A percentile compares a stretch with the other conserved stretches of the same genome.
Conservation (phyloP, 441 rosid species). For the Codiaeum variegatum region DNA sequence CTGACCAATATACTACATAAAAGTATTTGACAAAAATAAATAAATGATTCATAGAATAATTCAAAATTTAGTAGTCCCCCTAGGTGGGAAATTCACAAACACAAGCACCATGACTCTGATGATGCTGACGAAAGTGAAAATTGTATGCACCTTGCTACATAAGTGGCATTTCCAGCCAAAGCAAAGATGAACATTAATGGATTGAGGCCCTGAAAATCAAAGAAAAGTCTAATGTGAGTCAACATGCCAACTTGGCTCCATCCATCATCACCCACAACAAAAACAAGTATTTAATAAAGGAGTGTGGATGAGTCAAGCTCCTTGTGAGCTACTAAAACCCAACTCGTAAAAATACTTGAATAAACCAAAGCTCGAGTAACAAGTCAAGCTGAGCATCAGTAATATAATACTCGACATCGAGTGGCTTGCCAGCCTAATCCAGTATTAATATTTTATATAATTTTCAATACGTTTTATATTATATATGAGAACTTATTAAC, state of each 20-base stretch:
- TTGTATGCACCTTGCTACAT: slow-evolving; percentile 63
- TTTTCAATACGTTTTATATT: too few species aligned
- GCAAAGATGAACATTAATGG: slow-evolving; percentile 86
- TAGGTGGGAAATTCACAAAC: neutral
- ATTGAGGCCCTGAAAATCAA: slow-evolving; percentile 55
- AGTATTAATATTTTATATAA: too few species aligned
- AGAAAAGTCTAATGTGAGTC: neutral
- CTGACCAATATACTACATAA: slow-evolving; percentile 56
- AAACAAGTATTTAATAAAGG: neutral
- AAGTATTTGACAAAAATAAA: slow-evolving; percentile 8
- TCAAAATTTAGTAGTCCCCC: neutral
- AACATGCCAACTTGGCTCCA: neutral
- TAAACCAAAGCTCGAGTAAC: too few species aligned
- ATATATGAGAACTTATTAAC: too few species aligned
- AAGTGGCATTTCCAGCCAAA: slow-evolving; percentile 69
- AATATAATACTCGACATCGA: too few species aligned
- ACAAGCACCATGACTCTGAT: neutral
- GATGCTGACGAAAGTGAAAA: neutral
- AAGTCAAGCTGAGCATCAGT: too few species aligned
- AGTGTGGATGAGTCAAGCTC: too few species aligned
- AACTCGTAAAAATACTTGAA: too few species aligned
- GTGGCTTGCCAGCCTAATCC: too few species aligned
- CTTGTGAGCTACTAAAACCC: too few species aligned
- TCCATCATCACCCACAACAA: neutral
- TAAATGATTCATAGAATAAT: neutral